Base-by-base conservation (phyloP, 305 asterid species). In the Fraxinus floribunda region DNA sequence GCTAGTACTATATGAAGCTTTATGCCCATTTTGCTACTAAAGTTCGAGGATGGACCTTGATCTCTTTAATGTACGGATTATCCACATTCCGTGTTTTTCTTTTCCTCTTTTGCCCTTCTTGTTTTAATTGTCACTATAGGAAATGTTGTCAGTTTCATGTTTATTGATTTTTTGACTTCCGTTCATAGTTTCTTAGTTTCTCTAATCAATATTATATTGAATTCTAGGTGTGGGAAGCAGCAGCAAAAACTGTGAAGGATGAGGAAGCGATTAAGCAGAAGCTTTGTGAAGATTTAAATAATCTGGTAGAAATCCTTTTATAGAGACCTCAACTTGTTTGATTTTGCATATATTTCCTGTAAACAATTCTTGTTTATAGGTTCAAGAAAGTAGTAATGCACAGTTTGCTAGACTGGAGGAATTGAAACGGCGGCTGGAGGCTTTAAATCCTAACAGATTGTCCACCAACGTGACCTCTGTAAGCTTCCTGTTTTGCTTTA, bases 401-500 rank as follows among this genome's bases (percentile, higher is more conserved):
- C 99, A 95, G 86, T 80, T 93, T 38, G 81, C 97, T 81, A 94
- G 99, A 90, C 93, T 94, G 81, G 97, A 91, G 85, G 99, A 95
- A 83, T 80, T 95, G 90, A 95, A 95, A 90, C 93, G 95, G 82
- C 93, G 97, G 86, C 85, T 95, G 83, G 97, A 90, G 85, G 94
- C 97, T 81, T 79, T 95, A 82, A 95, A 95, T 82, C 99, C 97
- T 34, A 89, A 89, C 86, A 90, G 94, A 91, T 81, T 93, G 26
- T 91, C 98, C 74, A 75, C 85, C n/a, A 71, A 81, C 66, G 75
- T 46, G 80, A 66, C 91, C 76, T 57, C 85, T 83, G 98, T 95
- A 87, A 82, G 97, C 78, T 60, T 80, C 80, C 78, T 36, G 60
- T 83, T 75, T 75, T 41, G 76, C 81, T 72, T 83, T 64, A 73